A percentile compares a stretch with the other conserved stretches of the same genome.
Conservation (phyloP, 495 filamentous ascomycete species). For the Hypoxylon subgilvum region DNA sequence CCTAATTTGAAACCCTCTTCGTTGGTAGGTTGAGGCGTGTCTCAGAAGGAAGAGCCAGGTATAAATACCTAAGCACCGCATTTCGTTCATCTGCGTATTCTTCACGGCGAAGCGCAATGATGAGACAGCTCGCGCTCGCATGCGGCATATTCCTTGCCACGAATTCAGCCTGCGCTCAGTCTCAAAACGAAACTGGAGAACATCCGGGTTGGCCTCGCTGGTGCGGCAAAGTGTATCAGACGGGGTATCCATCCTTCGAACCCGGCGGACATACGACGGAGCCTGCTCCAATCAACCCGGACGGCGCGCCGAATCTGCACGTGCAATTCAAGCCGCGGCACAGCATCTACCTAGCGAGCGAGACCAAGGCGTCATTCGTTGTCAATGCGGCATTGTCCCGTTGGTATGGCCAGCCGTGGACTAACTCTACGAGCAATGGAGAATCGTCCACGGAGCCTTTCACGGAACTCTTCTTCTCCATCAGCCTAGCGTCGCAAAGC, state of each 20-base stretch:
- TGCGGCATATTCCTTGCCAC: not conserved
- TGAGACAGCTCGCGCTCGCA: not conserved
- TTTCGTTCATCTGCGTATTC: not conserved
- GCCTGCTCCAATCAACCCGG: conserved; percentile 48
- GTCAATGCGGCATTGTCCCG: conserved; percentile 64
- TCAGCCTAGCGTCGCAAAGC: conserved; percentile 40
- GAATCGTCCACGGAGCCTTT: conserved; percentile 21
- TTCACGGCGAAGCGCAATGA: not conserved
- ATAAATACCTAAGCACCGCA: not conserved
- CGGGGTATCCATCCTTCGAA: conserved; percentile 62
- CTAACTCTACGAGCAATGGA: conserved; percentile 34
- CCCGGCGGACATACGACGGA: conserved; percentile 64
- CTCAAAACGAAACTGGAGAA: conserved; percentile 44
- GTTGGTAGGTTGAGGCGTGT: no score
- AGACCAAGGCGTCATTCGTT: conserved; percentile 62
- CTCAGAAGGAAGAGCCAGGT: not conserved
- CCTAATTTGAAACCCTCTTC: no score
- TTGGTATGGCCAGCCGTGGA: conserved; percentile 53
- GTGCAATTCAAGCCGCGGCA: conserved; percentile 65
- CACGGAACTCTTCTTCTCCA: conserved; percentile 46
- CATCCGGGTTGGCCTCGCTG: conserved; percentile 58
- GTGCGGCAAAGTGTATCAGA: conserved; percentile 66
- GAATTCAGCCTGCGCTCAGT: conserved; percentile 16
- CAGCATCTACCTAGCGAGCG: conserved; percentile 64
- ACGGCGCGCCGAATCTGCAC: conserved; percentile 57